These are phyloP conservation scores for Friedmanniomyces endolithicus DNA, from an alignment of 495 filamentous ascomycete species.

Conservation along the genomic window DNA sequence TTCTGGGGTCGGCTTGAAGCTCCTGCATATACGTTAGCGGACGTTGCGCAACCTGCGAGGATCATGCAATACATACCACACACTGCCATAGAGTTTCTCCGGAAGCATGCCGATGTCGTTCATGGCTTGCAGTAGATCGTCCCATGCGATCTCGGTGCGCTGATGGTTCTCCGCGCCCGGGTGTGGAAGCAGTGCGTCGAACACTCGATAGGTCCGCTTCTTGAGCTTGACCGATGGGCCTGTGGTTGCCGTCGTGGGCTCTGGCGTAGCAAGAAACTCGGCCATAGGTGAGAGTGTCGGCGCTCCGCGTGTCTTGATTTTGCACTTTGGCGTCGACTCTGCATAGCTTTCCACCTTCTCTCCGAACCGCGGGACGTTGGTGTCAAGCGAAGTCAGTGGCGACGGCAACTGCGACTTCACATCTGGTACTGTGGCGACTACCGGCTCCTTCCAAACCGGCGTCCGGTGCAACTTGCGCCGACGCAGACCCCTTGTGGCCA, in stretches of 20 bases:
- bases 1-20: slow-evolving; percentile 28
- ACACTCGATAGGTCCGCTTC: slow-evolving; percentile 36
- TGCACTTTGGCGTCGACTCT: slow-evolving; percentile 11
- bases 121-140: slow-evolving; percentile 44
- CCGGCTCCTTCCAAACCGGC: slow-evolving; percentile 37
- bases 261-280: background rate
- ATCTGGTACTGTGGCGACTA: background rate
- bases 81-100: slow-evolving; percentile 41
- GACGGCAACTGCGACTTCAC: background rate
- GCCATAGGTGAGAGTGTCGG: slow-evolving; percentile 2
- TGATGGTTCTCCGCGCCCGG: slow-evolving; percentile 2
- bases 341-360: background rate
- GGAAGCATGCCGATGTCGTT: slow-evolving; percentile 33
- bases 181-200: slow-evolving; percentile 36
- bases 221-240: slow-evolving; percentile 30
- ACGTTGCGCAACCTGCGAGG: too few species aligned
- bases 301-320: slow-evolving; percentile 35
- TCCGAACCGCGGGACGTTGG: background rate
- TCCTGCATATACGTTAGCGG: slow-evolving; percentile 14
- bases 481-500: background rate
- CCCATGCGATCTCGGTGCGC: slow-evolving; percentile 39
- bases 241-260: background rate
- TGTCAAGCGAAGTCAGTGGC: background rate
- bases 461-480: slow-evolving; percentile 34
- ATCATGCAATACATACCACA: slow-evolving; percentile 28